phyloP scores from a whole-genome alignment of 768 basidiomycete genomes.

The Zangia roseola region DNA sequence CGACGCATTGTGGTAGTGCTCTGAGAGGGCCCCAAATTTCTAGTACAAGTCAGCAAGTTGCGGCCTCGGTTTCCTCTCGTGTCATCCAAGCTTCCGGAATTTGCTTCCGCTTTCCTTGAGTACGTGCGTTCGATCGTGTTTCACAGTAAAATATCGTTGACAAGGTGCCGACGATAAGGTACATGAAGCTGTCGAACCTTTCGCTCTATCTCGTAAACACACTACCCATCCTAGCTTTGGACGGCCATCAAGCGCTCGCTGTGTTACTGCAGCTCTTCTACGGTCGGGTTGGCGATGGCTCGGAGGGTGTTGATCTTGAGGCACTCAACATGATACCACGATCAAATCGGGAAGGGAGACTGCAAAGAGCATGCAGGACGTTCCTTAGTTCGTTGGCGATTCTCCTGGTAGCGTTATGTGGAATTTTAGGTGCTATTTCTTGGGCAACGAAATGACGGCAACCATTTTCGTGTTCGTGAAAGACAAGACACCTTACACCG shows the following conservation, averaged over 20 bases:
- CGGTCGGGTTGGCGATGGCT: background rate
- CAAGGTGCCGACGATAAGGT: conserved; percentile 39
- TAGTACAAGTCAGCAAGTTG: conserved; percentile 54
- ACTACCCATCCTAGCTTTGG: conserved; percentile 68
- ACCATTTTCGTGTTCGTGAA: too few species aligned
- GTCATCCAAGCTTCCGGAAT: conserved; percentile 23
- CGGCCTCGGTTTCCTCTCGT: conserved; percentile 35
- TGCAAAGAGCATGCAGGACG: conserved; percentile 14
- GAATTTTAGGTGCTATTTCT: conserved; percentile 16
- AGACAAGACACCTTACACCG: too few species aligned
- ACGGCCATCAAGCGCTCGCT: conserved; percentile 62
- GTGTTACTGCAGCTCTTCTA: conserved; percentile 27
- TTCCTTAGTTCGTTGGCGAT: conserved; percentile 21
- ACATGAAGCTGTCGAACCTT: conserved; percentile 62
- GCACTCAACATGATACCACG: conserved; percentile 6
- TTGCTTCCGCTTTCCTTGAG: conserved; percentile 47
- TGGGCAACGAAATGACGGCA: conserved; percentile 16
- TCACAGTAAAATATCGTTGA: background rate
- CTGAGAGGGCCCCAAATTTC: background rate
- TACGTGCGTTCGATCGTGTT: conserved; percentile 35
- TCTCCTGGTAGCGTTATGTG: conserved; percentile 21
- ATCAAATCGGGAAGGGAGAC: conserved; percentile 4
- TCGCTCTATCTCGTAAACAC: conserved; percentile 84
- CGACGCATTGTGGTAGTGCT: too few species aligned
- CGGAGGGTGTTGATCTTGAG: conserved; percentile 22